Evolutionary conservation across 2,329 filamentous ascomycete species (phyloP).

Genomic region (Cladosporium halotolerans): DNA sequence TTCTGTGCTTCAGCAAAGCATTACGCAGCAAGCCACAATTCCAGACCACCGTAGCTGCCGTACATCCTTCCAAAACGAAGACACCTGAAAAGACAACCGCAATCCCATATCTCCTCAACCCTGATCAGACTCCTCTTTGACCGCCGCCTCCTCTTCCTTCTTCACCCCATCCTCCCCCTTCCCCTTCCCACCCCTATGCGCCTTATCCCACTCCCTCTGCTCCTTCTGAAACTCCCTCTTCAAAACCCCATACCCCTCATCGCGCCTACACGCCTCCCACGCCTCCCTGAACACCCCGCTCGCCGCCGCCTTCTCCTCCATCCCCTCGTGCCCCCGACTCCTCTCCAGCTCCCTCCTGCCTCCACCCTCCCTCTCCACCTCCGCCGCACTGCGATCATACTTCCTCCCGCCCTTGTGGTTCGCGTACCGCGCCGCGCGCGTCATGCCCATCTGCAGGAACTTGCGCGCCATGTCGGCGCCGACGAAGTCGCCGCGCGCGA

Average conservation of each 20-base stretch:
- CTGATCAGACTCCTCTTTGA: background rate
- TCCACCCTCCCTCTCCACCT: slow-evolving; percentile 23
- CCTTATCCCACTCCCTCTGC: slow-evolving; percentile 38
- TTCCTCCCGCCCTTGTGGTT: slow-evolving; percentile 53
- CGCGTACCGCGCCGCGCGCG: slow-evolving; percentile 53
- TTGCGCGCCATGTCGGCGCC: slow-evolving; percentile 61
- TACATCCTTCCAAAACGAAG: no score
- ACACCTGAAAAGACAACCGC: no score
- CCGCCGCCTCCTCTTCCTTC: background rate
- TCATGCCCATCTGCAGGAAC: slow-evolving; percentile 63
- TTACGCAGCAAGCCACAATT: no score
- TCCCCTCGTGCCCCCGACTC: slow-evolving; percentile 40
- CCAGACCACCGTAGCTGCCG: no score
- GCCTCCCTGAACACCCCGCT: slow-evolving; percentile 45
- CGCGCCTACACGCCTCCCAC: slow-evolving; percentile 43
- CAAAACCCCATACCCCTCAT: slow-evolving; percentile 39
- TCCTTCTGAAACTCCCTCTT: slow-evolving; percentile 45
- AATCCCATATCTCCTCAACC: background rate
- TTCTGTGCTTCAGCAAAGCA: no score
- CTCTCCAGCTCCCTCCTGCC: slow-evolving; percentile 35
- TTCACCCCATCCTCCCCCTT: background rate
- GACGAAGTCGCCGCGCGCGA: slow-evolving; percentile 50
- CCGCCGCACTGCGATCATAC: slow-evolving; percentile 39
- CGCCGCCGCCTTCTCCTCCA: slow-evolving; percentile 45
- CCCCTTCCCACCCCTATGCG: background rate